Percentiles rank a stretch among this genome's conserved stretches.
Conservation (phyloP, 2,329 filamentous ascomycete species). For the Paracamarosporium sp. region DNA sequence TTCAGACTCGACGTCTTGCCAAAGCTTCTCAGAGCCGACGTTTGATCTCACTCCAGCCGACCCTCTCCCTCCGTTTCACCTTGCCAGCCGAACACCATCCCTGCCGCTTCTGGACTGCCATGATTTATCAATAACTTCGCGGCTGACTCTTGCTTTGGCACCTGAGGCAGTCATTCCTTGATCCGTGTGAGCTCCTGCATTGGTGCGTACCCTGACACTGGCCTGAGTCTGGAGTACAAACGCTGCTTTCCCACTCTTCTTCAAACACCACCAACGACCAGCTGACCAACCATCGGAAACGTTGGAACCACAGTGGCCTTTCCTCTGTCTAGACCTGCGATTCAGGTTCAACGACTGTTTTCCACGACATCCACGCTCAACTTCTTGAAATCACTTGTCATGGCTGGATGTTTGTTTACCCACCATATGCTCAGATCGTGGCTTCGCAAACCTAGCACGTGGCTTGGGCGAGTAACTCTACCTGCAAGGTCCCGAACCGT, state of each 20-base stretch:
- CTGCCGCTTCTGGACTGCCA: constrained; percentile 1
- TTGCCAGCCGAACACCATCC: constrained; percentile 8
- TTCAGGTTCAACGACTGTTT: no score
- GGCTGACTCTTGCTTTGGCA: constrained; percentile 14
- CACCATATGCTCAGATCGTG: neutral
- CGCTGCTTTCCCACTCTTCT: neutral
- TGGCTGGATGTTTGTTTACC: neutral
- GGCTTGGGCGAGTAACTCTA: constrained; percentile 4
- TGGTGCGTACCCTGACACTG: constrained; percentile 13
- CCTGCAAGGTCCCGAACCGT: constrained; percentile 18
- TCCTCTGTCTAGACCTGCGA: neutral
- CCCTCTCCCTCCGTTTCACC: constrained; percentile 35
- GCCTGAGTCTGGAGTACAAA: neutral
- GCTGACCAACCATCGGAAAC: neutral
- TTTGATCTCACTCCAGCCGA: constrained; percentile 22
- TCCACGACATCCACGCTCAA: neutral
- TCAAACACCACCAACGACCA: neutral
- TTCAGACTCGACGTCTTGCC: constrained; percentile 7
- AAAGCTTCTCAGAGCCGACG: neutral
- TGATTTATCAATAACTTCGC: constrained; percentile 7
- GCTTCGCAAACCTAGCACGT: constrained; percentile 3
- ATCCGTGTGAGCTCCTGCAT: constrained; percentile 22
- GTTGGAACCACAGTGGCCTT: neutral
- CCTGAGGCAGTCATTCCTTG: constrained; percentile 18
- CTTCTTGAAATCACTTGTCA: neutral